Base-by-base conservation (phyloP, 148 eudicot genomes). In the Silene uniflora region DNA sequence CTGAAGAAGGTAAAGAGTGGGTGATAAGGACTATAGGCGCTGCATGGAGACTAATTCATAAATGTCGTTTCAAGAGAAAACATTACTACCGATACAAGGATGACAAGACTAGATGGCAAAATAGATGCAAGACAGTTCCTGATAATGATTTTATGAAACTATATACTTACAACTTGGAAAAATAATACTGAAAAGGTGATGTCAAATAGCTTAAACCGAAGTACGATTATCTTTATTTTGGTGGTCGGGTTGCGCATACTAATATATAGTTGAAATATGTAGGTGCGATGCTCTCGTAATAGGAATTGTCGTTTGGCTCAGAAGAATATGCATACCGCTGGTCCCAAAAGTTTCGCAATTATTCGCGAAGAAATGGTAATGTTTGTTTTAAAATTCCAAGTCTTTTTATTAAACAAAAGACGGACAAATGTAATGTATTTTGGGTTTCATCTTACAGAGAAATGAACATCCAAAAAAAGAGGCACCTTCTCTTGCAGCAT, bases 391-490 rank as follows among this genome's bases (percentile, higher is more conserved):
- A 62, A 62, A 62, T 14, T 14, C 12, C 8, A 9, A 22, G 59
- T 22, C 29, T 62, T 23, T 3, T 4, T 24, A 3, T 62, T 22
- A 3, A 62, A 12, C 12, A 55, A 6, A 12, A 55, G 5, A 55
- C 13, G 13, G 4, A 3, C 2, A 10, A 55, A 17, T 16, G n/a
- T 10, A 55, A 55, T 16, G 23, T 22, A 10, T 62, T 62, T 62
- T 18, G 12, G 6, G 6, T 5, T 7, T 22, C 19, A 14, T 22
- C 1, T 62, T 58, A 18, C 10, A 74, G 76, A 74, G 44, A 63
- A 63, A 62, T 46, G 76, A 62, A 10, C 18, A 62, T 46, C 76
- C 76, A 21, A 74, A 62, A 1, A 74, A 74, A 6, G 76, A 74
- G 23, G 19, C 59, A n/a, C 76, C 76, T 22, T 62, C 69, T 24